Conservation (phyloP, 2,329 filamentous ascomycete species). For the Arachnomyces sp. region DNA sequence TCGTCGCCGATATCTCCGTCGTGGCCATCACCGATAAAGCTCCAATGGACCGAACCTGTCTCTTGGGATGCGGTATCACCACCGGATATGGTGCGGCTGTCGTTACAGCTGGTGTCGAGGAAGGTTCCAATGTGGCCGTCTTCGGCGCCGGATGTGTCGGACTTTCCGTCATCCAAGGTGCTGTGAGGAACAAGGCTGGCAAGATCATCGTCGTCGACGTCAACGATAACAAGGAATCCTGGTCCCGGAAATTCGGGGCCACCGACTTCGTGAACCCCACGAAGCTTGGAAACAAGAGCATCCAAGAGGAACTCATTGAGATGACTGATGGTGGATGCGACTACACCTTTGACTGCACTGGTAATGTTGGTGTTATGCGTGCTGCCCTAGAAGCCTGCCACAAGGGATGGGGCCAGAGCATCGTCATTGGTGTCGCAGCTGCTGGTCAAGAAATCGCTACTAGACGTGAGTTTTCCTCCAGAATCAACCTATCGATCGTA, state of each 20-base stretch:
- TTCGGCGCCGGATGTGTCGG: slow-evolving; percentile 96
- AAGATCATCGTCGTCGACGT: slow-evolving; percentile 61
- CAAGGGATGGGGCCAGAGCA: slow-evolving; percentile 98
- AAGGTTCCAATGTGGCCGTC: slow-evolving; percentile 80
- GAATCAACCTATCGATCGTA: slow-evolving; percentile 1
- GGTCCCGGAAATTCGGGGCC: slow-evolving; percentile 88
- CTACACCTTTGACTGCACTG: slow-evolving; percentile 99
- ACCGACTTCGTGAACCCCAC: slow-evolving; percentile 95
- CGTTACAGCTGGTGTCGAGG: slow-evolving; percentile 85
- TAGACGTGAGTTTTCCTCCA: slow-evolving; percentile 58
- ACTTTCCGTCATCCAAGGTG: slow-evolving; percentile 89
- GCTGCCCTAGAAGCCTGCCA: slow-evolving; percentile 94
- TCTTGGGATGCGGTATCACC: slow-evolving; percentile 96
- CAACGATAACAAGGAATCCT: slow-evolving; percentile 84
- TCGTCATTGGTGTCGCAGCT: slow-evolving; percentile 94
- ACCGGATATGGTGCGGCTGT: slow-evolving; percentile 94
- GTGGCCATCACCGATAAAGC: slow-evolving; percentile 86
- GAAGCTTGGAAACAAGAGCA: slow-evolving; percentile 66
- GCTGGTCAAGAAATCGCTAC: slow-evolving; percentile 94
- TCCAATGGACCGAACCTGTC: slow-evolving; percentile 89
- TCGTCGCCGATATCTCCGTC: slow-evolving; percentile 96
- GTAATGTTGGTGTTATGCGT: slow-evolving; percentile 92
- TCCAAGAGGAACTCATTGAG: slow-evolving; percentile 88
- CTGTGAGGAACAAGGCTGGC: slow-evolving; percentile 68
- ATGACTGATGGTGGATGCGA: slow-evolving; percentile 98